Conservation (phyloP, 139 green algal genomes). For the Astrephomene gubernaculifera region DNA sequence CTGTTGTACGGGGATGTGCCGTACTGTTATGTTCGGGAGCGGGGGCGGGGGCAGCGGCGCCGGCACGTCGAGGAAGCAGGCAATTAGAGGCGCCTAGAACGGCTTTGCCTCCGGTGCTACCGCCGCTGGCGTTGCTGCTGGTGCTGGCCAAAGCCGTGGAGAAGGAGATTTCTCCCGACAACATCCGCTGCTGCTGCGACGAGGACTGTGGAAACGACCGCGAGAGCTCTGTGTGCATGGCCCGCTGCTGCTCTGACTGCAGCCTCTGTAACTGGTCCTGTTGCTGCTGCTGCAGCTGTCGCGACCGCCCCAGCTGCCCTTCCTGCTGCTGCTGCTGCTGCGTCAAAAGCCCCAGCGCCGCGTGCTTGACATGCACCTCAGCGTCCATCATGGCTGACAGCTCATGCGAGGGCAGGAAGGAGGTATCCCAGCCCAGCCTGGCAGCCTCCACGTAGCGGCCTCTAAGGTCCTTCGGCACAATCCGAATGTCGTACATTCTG, state of each 20-base stretch:
- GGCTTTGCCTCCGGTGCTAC: neutral
- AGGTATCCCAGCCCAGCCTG: neutral
- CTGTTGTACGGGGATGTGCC: neutral
- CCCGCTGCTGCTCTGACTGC: too few relatives aligned
- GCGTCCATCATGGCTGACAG: constrained; percentile 33
- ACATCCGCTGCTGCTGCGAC: too few relatives aligned
- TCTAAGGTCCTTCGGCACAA: constrained; percentile 24
- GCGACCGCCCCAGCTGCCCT: neutral
- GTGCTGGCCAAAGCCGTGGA: neutral
- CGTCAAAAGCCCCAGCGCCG: constrained; percentile 1
- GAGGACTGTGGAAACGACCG: too few relatives aligned
- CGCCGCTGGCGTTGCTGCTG: neutral
- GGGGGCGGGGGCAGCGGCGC: neutral
- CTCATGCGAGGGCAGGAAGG: constrained; percentile 18
- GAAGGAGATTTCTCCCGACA: neutral
- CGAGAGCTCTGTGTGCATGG: too few relatives aligned
- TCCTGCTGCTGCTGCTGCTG: neutral
- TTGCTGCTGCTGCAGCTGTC: neutral
- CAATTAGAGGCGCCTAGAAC: neutral
- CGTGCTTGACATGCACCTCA: constrained; percentile 18
- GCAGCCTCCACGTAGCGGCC: constrained; percentile 12
- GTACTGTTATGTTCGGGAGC: too few relatives aligned
- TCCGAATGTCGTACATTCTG: constrained; percentile 18
- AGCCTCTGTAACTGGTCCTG: too few relatives aligned
- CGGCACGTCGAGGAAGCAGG: neutral